Evolutionary conservation across 371 early-diverging fungal genomes (phyloP).

Genomic region (Mucor mucedo): DNA sequence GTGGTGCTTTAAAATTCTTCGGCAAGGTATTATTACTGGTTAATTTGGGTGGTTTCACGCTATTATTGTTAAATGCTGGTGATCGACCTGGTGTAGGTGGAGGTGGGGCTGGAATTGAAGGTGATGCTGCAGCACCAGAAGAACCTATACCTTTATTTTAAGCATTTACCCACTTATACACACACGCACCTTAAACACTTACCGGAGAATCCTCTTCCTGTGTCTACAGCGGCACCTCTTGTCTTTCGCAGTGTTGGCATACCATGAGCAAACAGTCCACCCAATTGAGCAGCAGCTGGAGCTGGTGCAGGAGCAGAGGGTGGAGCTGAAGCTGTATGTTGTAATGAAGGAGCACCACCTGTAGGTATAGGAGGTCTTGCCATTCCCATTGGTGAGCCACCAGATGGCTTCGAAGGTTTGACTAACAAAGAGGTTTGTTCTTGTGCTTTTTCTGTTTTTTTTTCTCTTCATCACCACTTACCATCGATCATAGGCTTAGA

Average conservation of each 20-base stretch:
- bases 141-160: background rate
- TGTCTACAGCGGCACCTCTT: conserved; percentile 44
- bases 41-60: conserved; percentile 16
- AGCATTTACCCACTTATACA: no score
- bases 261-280: conserved; percentile 70
- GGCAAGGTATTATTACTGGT: conserved; percentile 35
- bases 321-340: conserved; percentile 30
- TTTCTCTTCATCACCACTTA: conserved; percentile 2
- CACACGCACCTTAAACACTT: background rate
- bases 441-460: no score
- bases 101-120: conserved; percentile 22
- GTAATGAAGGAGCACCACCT: conserved; percentile 21
- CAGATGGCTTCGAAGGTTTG: conserved; percentile 18
- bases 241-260: conserved; percentile 69
- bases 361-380: conserved; percentile 50
- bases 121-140: conserved; percentile 19
- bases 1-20: conserved; percentile 45
- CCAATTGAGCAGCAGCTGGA: conserved; percentile 50
- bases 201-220: conserved; percentile 35
- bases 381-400: conserved; percentile 23
- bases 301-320: conserved; percentile 1
- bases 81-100: conserved; percentile 18
- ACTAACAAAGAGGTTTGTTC: no score
- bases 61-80: conserved; percentile 9
- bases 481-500: conserved; percentile 64